Base-by-base conservation (phyloP, 768 basidiomycete species). In the Tylopilus felleus region DNA sequence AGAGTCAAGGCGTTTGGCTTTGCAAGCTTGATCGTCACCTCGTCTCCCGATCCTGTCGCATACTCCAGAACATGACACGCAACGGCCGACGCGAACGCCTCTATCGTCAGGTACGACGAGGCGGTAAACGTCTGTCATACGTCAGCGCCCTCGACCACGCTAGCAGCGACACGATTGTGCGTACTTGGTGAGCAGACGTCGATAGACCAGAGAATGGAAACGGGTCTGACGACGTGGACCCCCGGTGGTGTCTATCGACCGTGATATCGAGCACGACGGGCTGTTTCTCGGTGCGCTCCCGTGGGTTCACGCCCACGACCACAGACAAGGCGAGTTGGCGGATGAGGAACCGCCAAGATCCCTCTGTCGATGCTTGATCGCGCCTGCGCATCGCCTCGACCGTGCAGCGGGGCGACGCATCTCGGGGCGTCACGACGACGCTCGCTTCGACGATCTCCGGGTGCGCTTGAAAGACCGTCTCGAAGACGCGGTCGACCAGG, bases 1-100 rank as follows among this genome's bases (percentile, higher is more conserved):
- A 82, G 82, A 42, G 81, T 76, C 8, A 93, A 67, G 0, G 90
- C 90, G 29, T 77, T 79, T 12, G 88, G 86, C 65, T 94, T 94
- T 8, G 83, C 79, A 8, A 82, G 75, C n/a, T 77, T 75, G 23
- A 92, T 75, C 1, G 76, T 78, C 10, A 86, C 74, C 4, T 52
- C 44, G 33, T 65, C 61, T 0, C 59, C 41, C 2, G 53, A 45
- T 12, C 59, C 50, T 10, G 61, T 60, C 8, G 69, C 70, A 28
- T 46, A 47, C 12, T 62, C 46, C 16, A 89, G 73, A 1, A 79
- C 71, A 38, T 76, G 71, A 12, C 71, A 65, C 0, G 87, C 80
- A 19, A 85, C 74, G 17, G 71, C 72, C 7, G 85, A 81, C 5
- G 80, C 77, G n/a, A 92, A 71, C 1, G 87, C 80, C 65, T 93